phyloP scores from a whole-genome alignment of 148 eudicot genomes.

The Salicornia ramosissima region DNA sequence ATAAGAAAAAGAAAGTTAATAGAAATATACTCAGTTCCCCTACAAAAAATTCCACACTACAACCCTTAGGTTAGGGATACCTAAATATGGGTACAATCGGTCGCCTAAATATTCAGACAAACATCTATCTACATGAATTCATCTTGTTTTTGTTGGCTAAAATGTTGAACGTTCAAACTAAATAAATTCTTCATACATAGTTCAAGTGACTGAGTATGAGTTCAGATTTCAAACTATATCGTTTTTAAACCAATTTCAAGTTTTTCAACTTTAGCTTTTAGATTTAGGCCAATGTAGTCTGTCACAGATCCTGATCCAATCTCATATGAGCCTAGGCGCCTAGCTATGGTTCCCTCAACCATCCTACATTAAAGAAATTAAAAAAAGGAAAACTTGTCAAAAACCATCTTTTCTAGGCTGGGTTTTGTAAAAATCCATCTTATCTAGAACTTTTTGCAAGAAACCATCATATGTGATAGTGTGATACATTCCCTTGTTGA shows the following conservation, averaged over 20 bases:
- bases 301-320: neutral
- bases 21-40: neutral
- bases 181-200: too few species aligned
- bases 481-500: too few species aligned
- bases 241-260: neutral
- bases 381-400: too few species aligned
- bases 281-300: neutral
- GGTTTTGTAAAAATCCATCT: too few species aligned
- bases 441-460: too few species aligned
- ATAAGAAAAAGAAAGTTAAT: slow-evolving; percentile 4
- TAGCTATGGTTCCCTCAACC: neutral
- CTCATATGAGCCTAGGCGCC: neutral
- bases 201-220: too few species aligned
- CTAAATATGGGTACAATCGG: neutral
- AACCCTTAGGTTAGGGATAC: neutral
- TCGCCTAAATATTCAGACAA: neutral
- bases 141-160: too few species aligned
- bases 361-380: too few species aligned
- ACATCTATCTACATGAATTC: too few species aligned
- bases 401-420: too few species aligned
- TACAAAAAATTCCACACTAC: neutral
- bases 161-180: too few species aligned
- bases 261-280: neutral
- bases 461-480: too few species aligned
- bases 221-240: neutral